Evolutionary conservation across 371 early-diverging fungal species (phyloP), one percentile per base, ranked within the genome.

Genomic region (Mortierella sp.): DNA sequence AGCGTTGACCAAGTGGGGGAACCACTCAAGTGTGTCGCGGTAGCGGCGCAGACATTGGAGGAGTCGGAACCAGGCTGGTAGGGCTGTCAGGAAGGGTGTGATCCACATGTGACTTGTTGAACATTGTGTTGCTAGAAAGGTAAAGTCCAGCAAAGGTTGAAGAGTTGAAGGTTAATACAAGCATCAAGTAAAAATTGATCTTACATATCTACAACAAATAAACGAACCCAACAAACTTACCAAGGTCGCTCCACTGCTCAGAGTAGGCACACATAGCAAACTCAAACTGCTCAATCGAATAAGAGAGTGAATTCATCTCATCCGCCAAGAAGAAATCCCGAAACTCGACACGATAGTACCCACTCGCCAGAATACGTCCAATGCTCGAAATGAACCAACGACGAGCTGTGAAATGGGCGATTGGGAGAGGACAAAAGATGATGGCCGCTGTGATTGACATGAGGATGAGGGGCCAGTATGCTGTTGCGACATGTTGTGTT

Each of bases 311-410:
- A 79, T 93, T 94, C 38, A 97, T 83, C 82, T 95, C 93, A 90
- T 97, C 97, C 11, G 94, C 96, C 45, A 97, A 90, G 81, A 97
- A 97, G 79, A 97, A 97, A 87, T 97, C 97, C 73, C 95, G 89
- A 84, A 97, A 96, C 87, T 95, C 94, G 45, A 96, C 94, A 38
- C 90, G 76, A 78, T 91, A 91, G 55, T 90, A 89, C 16, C 91
- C 89, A 45, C 91, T 90, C 19, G 89, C 63, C 2, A 91, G 2
- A 14, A 94, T 89, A 44, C 90, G 95, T 47, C 84, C 88, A 84
- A 88, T 89, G 65, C 82, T 86, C 31, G 87, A 76, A 34, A 86
- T 74, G 55, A 86, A 80, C 87, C 87, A 86, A 13, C 87, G 75
- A 21, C 87, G 80, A 0, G 87, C 77, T 0, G 87, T 80, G 44